Conservation (phyloP, 2,329 filamentous ascomycete genomes). For the Epichloe hybrida region DNA sequence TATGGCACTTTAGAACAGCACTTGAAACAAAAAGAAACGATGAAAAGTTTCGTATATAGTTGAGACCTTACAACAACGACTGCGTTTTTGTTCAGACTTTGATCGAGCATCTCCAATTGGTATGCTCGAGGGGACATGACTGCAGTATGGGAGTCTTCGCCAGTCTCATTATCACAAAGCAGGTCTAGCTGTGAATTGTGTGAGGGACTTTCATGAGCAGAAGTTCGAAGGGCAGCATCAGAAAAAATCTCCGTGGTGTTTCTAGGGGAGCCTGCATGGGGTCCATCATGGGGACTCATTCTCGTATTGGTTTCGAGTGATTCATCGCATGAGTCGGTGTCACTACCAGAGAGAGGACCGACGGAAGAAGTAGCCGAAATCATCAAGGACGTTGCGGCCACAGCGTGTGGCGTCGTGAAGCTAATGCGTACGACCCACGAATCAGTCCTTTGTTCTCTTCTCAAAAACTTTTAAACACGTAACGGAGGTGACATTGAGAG, state of each 20-base stretch:
- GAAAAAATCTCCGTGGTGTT: constrained; percentile 9
- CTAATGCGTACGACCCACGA: neutral
- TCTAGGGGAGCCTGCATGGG: neutral
- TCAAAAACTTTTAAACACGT: neutral
- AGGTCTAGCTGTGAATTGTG: neutral
- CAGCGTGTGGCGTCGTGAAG: neutral
- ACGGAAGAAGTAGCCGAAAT: constrained; percentile 1
- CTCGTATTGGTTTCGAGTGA: neutral
- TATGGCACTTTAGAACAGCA: constrained; percentile 16
- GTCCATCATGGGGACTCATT: neutral
- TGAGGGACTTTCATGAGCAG: neutral
- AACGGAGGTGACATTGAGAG: neutral
- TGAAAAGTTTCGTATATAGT: neutral
- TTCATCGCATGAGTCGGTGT: constrained; percentile 5
- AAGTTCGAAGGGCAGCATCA: constrained; percentile 5
- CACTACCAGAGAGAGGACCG: constrained; percentile 1
- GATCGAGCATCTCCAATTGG: constrained; percentile 62
- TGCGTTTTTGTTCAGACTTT: constrained; percentile 53
- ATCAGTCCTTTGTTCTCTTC: neutral
- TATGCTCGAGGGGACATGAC: constrained; percentile 44
- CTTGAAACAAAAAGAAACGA: neutral
- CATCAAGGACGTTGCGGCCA: constrained; percentile 1
- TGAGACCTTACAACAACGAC: constrained; percentile 48
- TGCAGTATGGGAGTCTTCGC: constrained; percentile 5
- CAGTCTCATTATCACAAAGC: constrained; percentile 1